phyloP scores from a whole-genome alignment of 176 grass and related monocot species.

The Dactylis glomerata region DNA sequence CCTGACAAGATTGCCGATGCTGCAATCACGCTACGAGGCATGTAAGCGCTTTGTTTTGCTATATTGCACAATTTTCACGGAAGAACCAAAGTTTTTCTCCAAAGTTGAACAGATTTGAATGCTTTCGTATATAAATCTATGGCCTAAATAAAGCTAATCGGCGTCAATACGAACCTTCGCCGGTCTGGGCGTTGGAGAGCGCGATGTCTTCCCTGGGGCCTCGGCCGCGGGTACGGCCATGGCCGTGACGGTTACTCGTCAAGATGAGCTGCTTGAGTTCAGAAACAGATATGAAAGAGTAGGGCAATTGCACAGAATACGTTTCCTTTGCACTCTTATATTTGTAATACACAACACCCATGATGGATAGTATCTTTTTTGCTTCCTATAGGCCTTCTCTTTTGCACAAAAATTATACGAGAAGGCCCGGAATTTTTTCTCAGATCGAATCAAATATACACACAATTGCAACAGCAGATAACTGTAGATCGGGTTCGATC shows the following conservation, averaged over 20 bases:
- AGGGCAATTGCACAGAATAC: conserved; percentile 33
- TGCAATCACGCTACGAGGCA: not conserved
- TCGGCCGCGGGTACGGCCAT: conserved; percentile 33
- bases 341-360: conserved; percentile 71
- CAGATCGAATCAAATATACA: conserved; percentile 36
- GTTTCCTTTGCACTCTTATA: conserved; percentile 63
- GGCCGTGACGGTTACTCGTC: conserved; percentile 24
- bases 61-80: not conserved
- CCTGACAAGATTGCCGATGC: not conserved
- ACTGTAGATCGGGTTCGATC: conserved; percentile 34
- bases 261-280: conserved; percentile 57
- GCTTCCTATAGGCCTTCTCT: not conserved
- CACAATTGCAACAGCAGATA: not conserved
- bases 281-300: conserved; percentile 38
- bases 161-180: conserved; percentile 53
- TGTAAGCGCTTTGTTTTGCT: not conserved
- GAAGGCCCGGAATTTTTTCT: not conserved
- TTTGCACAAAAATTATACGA: not conserved
- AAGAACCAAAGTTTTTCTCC: not conserved
- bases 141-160: not conserved
- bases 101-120: not conserved
- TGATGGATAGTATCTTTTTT: not conserved
- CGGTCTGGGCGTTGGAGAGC: conserved; percentile 43
- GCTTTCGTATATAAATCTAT: not conserved
- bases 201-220: conserved; percentile 44